Conservation (phyloP, 306 rosid genomes). For the Malus sieversii region DNA sequence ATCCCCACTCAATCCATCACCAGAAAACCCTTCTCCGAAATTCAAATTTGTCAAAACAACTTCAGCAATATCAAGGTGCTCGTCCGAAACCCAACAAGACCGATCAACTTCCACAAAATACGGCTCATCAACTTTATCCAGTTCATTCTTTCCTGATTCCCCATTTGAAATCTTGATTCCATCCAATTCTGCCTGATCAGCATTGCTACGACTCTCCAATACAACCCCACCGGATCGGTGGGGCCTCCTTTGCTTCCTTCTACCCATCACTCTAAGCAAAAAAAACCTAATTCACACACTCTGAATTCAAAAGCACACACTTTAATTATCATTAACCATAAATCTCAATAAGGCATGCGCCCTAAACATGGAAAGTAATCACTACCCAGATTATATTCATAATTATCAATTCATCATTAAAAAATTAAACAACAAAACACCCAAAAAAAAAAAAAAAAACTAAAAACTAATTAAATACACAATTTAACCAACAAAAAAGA, state of each 20-base stretch:
- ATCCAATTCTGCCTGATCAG: constrained; percentile 37
- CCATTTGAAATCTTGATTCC: constrained; percentile 20
- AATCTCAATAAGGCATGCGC: neutral
- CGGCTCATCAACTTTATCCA: constrained; percentile 29
- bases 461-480: neutral
- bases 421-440: neutral
- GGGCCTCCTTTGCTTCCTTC: constrained; percentile 67
- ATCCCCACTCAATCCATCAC: constrained; percentile 35
- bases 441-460: neutral
- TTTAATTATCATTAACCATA: neutral
- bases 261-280: constrained; percentile 53
- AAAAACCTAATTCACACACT: neutral
- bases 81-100: constrained; percentile 44
- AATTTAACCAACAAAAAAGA: neutral
- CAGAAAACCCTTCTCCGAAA: constrained; percentile 45
- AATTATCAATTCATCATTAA: neutral
- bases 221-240: constrained; percentile 52
- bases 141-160: constrained; percentile 27
- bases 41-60: constrained; percentile 52
- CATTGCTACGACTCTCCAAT: constrained; percentile 24
- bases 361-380: neutral
- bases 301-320: neutral
- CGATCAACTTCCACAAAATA: constrained; percentile 70
- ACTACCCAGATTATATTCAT: neutral
- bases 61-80: constrained; percentile 81